Percentiles rank a stretch among this genome's conserved stretches.
phyloP scores from a whole-genome alignment of 2,329 filamentous ascomycete genomes.

The Fusarium ambrosium region DNA sequence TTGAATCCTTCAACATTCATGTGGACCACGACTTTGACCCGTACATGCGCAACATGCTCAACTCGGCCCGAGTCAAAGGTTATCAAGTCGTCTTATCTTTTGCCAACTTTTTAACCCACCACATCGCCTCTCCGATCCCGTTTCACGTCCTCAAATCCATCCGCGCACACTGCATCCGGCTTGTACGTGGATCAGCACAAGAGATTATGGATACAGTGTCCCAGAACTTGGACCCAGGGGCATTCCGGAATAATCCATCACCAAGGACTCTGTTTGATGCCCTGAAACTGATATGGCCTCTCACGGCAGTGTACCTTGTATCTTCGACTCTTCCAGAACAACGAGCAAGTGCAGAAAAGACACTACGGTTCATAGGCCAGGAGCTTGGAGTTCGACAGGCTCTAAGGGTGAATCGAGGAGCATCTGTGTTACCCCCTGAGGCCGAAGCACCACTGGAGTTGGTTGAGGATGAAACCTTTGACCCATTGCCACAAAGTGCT shows the following conservation, averaged over 20 bases:
- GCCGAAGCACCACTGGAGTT: conserved; percentile 43
- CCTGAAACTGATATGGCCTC: conserved; percentile 56
- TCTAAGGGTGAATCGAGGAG: conserved; percentile 42
- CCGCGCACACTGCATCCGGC: conserved; percentile 47
- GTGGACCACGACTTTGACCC: conserved; percentile 36
- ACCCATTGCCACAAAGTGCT: conserved; percentile 28
- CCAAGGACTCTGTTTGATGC: conserved; percentile 54
- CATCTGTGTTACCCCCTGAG: conserved; percentile 44
- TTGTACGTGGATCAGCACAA: conserved; percentile 47
- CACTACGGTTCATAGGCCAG: conserved; percentile 51
- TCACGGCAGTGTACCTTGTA: conserved; percentile 50
- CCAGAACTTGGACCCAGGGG: conserved; percentile 42
- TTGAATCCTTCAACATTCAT: conserved; percentile 21
- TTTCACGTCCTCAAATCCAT: conserved; percentile 44
- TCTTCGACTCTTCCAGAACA: conserved; percentile 48
- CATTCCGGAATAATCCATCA: conserved; percentile 44
- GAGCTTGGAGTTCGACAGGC: conserved; percentile 56
- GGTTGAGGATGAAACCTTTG: conserved; percentile 31
- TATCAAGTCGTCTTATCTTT: conserved; percentile 52
- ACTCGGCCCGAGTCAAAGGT: conserved; percentile 52
- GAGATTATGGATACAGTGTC: conserved; percentile 49
- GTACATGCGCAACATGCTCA: conserved; percentile 53
- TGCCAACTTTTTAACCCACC: conserved; percentile 54
- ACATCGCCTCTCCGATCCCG: conserved; percentile 41
- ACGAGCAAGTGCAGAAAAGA: conserved; percentile 44